Evolutionary conservation across 2,329 filamentous ascomycete species (phyloP).

Genomic region (Aspergillus sp.): DNA sequence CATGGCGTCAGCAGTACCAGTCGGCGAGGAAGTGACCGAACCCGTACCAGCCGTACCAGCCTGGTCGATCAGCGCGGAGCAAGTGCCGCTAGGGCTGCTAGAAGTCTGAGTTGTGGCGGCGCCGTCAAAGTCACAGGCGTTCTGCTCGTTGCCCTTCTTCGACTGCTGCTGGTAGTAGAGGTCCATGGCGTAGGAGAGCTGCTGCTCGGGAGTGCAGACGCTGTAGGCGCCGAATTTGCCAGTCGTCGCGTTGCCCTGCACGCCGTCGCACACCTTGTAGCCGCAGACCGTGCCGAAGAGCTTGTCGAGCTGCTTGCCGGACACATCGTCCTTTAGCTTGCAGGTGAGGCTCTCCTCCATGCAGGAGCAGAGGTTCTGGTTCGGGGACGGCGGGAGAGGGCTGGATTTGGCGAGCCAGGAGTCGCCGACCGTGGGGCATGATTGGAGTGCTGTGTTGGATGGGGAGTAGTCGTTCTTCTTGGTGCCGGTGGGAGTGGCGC

Average conservation of each 20-base stretch:
- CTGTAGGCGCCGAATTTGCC: constrained; percentile 47
- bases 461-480: constrained; percentile 67
- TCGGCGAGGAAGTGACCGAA: constrained; percentile 35
- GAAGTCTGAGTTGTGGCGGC: constrained; percentile 37
- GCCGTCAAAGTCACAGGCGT: constrained; percentile 45
- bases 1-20: constrained; percentile 17
- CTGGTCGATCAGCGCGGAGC: constrained; percentile 36
- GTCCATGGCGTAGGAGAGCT: constrained; percentile 45
- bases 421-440: constrained; percentile 65
- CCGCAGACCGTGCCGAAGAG: constrained; percentile 62
- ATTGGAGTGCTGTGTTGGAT: constrained; percentile 63
- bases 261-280: constrained; percentile 39
- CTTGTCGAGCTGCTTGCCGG: constrained; percentile 58
- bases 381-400: constrained; percentile 76
- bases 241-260: constrained; percentile 38
- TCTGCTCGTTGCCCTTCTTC: constrained; percentile 30
- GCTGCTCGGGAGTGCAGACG: constrained; percentile 41
- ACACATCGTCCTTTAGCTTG: constrained; percentile 58
- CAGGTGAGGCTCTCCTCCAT: constrained; percentile 74
- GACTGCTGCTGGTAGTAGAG: constrained; percentile 42
- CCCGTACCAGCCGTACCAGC: constrained; percentile 40
- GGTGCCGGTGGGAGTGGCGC: constrained; percentile 64
- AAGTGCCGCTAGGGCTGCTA: constrained; percentile 32
- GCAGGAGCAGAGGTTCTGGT: constrained; percentile 76
- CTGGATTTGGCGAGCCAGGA: constrained; percentile 66